Percentiles rank a stretch among this genome's conserved stretches.
Conservation (phyloP, 768 basidiomycete genomes). For the Podaxis sp. region DNA sequence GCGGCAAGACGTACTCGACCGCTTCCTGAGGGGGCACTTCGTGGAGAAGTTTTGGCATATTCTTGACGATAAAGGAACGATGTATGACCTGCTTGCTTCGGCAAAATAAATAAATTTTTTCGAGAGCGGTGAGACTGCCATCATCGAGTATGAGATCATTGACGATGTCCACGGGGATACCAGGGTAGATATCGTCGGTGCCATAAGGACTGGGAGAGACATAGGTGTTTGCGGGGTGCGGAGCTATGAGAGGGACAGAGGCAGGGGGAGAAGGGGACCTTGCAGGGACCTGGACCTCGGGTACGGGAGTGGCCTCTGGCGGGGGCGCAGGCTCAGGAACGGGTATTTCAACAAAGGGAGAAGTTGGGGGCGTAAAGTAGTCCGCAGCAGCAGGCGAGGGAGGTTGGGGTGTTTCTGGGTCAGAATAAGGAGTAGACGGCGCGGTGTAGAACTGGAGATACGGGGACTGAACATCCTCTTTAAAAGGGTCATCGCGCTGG, state of each 20-base stretch:
- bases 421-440: slow-evolving; percentile 43
- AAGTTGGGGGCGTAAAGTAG: slow-evolving; percentile 39
- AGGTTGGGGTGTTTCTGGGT: slow-evolving; percentile 23
- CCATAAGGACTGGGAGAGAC: slow-evolving; percentile 10
- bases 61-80: slow-evolving; percentile 81
- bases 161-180: slow-evolving; percentile 31
- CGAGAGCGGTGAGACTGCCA: slow-evolving; percentile 79
- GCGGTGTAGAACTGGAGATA: slow-evolving; percentile 45
- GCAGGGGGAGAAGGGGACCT: slow-evolving; percentile 24
- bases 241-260: slow-evolving; percentile 10
- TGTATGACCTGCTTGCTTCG: slow-evolving; percentile 65
- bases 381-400: slow-evolving; percentile 26
- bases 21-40: slow-evolving; percentile 84
- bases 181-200: slow-evolving; percentile 39
- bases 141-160: slow-evolving; percentile 60
- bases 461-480: slow-evolving; percentile 28
- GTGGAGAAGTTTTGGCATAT: slow-evolving; percentile 75
- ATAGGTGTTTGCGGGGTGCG: slow-evolving; percentile 14
- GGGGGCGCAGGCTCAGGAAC: slow-evolving; percentile 22
- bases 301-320: slow-evolving; percentile 26
- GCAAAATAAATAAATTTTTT: slow-evolving; percentile 90
- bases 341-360: slow-evolving; percentile 30
- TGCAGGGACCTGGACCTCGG: slow-evolving; percentile 21
- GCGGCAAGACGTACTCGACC: slow-evolving; percentile 88
- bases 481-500: slow-evolving; percentile 25